Percentiles rank a stretch among this genome's conserved stretches.
These are phyloP conservation scores for Vitis hybrid DNA, from an alignment of 177 flowering plant genomes.

Conservation along the genomic window DNA sequence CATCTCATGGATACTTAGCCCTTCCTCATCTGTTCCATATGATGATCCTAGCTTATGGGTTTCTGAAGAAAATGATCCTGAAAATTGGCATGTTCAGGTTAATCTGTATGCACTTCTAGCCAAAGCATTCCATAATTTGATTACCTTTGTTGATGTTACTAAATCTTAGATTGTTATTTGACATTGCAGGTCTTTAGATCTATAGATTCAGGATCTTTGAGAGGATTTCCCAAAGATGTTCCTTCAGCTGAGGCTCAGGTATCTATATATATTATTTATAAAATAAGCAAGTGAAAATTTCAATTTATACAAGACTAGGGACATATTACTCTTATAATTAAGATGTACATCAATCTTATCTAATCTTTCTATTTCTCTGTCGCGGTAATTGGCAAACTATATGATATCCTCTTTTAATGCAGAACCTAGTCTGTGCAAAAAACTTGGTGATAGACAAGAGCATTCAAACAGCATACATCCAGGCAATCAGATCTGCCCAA, in stretches of 20 bases:
- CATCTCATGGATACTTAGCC: constrained; percentile 78
- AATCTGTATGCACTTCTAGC: constrained; percentile 6
- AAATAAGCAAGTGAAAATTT: not conserved
- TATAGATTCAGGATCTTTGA: constrained; percentile 79
- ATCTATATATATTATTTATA: not conserved
- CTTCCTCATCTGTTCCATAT: constrained; percentile 34
- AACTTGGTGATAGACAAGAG: constrained; percentile 68
- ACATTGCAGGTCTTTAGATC: constrained; percentile 64
- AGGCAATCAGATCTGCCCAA: constrained; percentile 76
- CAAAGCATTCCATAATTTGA: not conserved
- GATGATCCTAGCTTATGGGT: constrained; percentile 57
- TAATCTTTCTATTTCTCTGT: not conserved
- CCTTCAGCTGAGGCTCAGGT: constrained; percentile 53
- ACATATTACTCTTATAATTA: not conserved
- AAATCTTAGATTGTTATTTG: not conserved
- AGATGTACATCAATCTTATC: not conserved
- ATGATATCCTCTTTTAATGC: constrained; percentile 19
- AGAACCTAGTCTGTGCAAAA: constrained; percentile 70
- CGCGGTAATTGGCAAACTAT: not conserved
- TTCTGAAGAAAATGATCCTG: constrained; percentile 52
- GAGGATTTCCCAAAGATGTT: constrained; percentile 66
- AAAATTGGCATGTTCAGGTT: constrained; percentile 83
- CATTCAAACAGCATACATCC: constrained; percentile 74
- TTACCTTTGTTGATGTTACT: constrained; percentile 2
- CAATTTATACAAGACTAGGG: not conserved